Evolutionary conservation across 139 green algal species (phyloP), one percentile per base, ranked within the genome.

Genomic region (Asterochloris erici): DNA sequence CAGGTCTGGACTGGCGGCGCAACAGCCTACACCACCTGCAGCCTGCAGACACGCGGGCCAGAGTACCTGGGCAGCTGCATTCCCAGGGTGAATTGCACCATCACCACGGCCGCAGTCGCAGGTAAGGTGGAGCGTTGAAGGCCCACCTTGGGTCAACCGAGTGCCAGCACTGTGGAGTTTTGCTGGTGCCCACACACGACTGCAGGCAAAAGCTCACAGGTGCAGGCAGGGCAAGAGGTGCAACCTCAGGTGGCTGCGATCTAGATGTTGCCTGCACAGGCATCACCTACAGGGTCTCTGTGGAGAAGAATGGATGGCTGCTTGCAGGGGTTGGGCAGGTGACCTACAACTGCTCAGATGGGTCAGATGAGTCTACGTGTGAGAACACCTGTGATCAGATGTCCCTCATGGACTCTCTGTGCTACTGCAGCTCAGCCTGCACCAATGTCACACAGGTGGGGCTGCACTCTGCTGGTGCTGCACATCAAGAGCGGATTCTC

Each of bases 51-150:
- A 1, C 85, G 92, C 24, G 83, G 80, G 0, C 77, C 86, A 6
- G 79, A 91, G 60, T 96, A 94, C 79, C n/a, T 90, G 0, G 91
- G 91, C 38, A 77, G 77, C 4, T 95, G 91, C 83, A 38, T 80
- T 62, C 83, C 87, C 64, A 66, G 78, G 23, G 84, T 87, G 11
- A 81, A 78, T 19, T 91, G 87, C 85, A 78, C 73, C 28, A 69
- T 77, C 12, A 79, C 84, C 12, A 82, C 23, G 12, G 66, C 74
- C 11, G 24, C 38, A 54, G 38, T 54, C 38, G 38, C 38, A 54
- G 38, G 38, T 54, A 6, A 54, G 38, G 38, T 54, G 38, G 38
- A 54, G 38, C 38, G 38, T 54, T 54, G 38, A 6, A 54, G 38
- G 4, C 38, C 38, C 38, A 54, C 38, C 38, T 54, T 54, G 38